Percentiles rank a stretch among this genome's conserved stretches.
phyloP scores from a whole-genome alignment of 129 eudicot species.

The Lactuca saligna region DNA sequence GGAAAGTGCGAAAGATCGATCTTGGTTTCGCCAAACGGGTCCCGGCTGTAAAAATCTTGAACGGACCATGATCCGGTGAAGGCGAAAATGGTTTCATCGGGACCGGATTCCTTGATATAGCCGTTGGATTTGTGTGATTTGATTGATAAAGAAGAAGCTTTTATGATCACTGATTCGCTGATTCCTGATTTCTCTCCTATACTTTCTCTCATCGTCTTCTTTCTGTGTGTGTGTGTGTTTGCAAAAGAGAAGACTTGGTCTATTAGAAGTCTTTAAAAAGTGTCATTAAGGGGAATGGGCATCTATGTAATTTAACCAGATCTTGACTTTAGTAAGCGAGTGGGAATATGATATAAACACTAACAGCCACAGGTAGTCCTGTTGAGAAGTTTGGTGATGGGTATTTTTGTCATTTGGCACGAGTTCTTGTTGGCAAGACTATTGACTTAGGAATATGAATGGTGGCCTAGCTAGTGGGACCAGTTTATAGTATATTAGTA shows the following conservation, averaged over 20 bases:
- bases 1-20: conserved; percentile 54
- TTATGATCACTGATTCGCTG: conserved; percentile 47
- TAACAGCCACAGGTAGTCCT: too few relatives aligned
- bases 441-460: background rate
- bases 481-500: too few relatives aligned
- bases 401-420: conserved; percentile 14
- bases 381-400: conserved; percentile 5
- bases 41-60: conserved; percentile 42
- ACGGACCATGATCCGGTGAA: conserved; percentile 66
- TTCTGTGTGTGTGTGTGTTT: conserved; percentile 10
- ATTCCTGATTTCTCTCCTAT: conserved; percentile 43
- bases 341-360: background rate
- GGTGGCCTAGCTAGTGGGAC: background rate
- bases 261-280: background rate
- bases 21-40: conserved; percentile 62
- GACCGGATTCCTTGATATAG: conserved; percentile 10
- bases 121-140: conserved; percentile 55
- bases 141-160: conserved; percentile 48
- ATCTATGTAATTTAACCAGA: background rate
- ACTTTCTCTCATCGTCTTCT: conserved; percentile 37
- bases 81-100: conserved; percentile 48
- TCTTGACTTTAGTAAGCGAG: background rate
- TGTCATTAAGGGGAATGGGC: background rate
- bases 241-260: conserved; percentile 14
- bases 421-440: background rate